These are phyloP conservation scores for Lophium mytilinum DNA, from an alignment of 495 filamentous ascomycete genomes.

Conservation along the genomic window DNA sequence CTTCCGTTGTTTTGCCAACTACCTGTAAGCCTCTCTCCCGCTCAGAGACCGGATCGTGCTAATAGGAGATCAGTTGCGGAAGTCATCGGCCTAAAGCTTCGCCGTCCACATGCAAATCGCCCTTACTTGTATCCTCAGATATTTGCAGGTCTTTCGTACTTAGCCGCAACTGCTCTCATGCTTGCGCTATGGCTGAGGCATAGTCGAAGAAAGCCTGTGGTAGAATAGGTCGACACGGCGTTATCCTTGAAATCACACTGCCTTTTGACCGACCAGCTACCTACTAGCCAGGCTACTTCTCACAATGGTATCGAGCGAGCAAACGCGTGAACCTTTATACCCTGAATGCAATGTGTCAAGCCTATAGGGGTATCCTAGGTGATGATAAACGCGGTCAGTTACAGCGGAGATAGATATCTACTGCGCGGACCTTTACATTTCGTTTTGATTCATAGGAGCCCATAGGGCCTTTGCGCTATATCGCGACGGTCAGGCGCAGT, in stretches of 20 bases:
- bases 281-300: neutral
- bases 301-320: neutral
- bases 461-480: too few relatives aligned
- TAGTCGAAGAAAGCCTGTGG: neutral
- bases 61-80: constrained; percentile 11
- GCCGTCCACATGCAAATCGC: neutral
- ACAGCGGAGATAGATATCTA: too few relatives aligned
- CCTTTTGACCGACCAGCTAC: neutral
- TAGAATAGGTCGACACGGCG: neutral
- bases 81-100: constrained; percentile 19
- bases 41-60: neutral
- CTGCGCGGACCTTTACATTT: too few relatives aligned
- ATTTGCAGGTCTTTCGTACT: constrained; percentile 7
- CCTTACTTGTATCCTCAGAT: constrained; percentile 21
- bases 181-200: constrained; percentile 1
- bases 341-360: too few relatives aligned
- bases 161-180: constrained; percentile 10
- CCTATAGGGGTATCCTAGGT: too few relatives aligned
- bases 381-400: too few relatives aligned
- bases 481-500: too few relatives aligned
- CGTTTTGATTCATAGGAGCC: too few relatives aligned
- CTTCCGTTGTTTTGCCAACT: constrained; percentile 12
- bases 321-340: too few relatives aligned
- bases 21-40: constrained; percentile 2
- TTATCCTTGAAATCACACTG: neutral